Base-by-base conservation (phyloP, 495 filamentous ascomycete genomes). In the Xylaria nigripes region DNA sequence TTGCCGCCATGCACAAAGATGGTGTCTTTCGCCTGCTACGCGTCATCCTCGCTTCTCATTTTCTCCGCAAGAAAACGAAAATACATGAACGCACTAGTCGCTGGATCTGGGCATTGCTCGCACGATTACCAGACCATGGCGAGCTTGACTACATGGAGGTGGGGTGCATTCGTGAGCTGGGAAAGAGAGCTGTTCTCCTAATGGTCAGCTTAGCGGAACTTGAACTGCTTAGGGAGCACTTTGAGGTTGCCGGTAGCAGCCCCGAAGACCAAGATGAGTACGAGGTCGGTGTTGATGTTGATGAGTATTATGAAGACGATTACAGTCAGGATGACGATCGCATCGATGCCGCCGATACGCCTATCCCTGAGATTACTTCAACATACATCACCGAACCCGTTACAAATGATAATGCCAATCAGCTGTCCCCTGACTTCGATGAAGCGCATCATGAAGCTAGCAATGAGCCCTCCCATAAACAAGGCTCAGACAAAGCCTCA, bases 1-100 rank as follows among this genome's bases (percentile, higher is more conserved):
- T 92, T 16, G 84, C 82, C 0, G 76, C 77, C 18, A 84, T 92
- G 81, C 77, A 86, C 59, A 79, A 79, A 51, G 72, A 72, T 3
- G 75, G 71, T 52, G 78, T 85, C 3, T 61, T 89, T 16, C 71
- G 74, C 18, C 69, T 89, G 24, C 55, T 87, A 12, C 64, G 73
- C 15, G 53, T 72, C 10, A 55, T 80, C 15, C 61, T 73, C 2
- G 62, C 67, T 25, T 72, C 72, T 46, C 73, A 71, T 43, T 72
- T 76, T 46, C 60, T 85, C 15, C 68, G 73, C 10, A 72, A 75
- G 13, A 69, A 68, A 6, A 55, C 71, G 30, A 61, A 73, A 40
- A 64, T 85, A 25, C 65, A 66, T 40, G 68, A 70, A 55, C 69
- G 71, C 15, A 76, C 73, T 0, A 79, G 81, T 51, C 64, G 71